A percentile compares a stretch with the other conserved stretches of the same genome.
These are phyloP conservation scores for Neurospora intermedia DNA, from an alignment of 495 filamentous ascomycete species.

Conservation along the genomic window DNA sequence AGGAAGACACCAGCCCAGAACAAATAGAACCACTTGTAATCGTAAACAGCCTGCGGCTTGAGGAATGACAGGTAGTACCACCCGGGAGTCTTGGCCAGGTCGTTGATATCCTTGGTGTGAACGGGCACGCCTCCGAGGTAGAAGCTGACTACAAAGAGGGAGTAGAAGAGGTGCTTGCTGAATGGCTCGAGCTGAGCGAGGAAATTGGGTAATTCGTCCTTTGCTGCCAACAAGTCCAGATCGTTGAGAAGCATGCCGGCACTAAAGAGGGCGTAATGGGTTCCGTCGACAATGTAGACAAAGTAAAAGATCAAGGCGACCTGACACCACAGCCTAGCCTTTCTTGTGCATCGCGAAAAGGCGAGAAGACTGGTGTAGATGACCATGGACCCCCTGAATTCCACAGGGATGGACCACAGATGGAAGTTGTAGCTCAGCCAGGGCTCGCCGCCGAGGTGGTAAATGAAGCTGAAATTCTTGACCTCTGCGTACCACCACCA, in stretches of 20 bases:
- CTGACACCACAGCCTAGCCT: conserved; percentile 25
- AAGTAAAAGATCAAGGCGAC: conserved; percentile 27
- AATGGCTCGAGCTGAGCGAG: conserved; percentile 26
- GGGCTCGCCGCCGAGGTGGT: conserved; percentile 28
- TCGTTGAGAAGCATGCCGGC: conserved; percentile 39
- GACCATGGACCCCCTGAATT: conserved; percentile 36
- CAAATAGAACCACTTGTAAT: conserved; percentile 38
- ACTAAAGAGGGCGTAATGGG: conserved; percentile 32
- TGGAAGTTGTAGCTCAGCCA: conserved; percentile 30
- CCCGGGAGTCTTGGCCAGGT: conserved; percentile 26
- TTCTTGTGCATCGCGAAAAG: conserved; percentile 23
- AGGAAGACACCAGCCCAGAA: conserved; percentile 44
- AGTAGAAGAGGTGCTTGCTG: conserved; percentile 35
- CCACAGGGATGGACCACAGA: conserved; percentile 33
- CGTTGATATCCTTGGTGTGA: conserved; percentile 19
- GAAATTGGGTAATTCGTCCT: conserved; percentile 29
- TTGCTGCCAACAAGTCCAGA: conserved; percentile 32
- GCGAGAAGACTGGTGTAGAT: conserved; percentile 35
- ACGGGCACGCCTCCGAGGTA: conserved; percentile 40
- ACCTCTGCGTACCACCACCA: conserved; percentile 47
- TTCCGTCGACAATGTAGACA: conserved; percentile 38
- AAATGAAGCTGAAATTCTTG: conserved; percentile 51
- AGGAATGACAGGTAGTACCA: conserved; percentile 39
- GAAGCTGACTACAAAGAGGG: conserved; percentile 30
- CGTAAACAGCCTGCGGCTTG: conserved; percentile 40